Evolutionary conservation across 1,284 basidiomycete genomes (phyloP), one percentile per base, ranked within the genome.

Genomic region (Erythrobasidium hasegawianum): DNA sequence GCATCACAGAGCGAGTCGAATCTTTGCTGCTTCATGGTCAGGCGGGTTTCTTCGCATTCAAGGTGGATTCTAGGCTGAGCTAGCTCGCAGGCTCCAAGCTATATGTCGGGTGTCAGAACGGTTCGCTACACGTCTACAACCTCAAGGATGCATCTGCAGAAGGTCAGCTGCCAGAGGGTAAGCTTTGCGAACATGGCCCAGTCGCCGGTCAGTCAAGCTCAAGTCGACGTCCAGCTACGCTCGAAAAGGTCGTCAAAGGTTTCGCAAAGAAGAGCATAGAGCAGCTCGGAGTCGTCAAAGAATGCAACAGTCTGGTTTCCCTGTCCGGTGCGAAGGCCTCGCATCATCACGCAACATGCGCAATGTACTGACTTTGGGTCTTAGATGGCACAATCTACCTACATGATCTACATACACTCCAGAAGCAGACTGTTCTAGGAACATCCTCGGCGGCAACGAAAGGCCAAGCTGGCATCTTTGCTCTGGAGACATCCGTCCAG

Each of bases 271-370:
- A 83, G 71, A 81, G 87, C 11, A 89, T 97, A 47, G 92, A 97
- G 65, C 90, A 91, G 74, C 79, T 97, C 4, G 89, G 86, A 1
- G 87, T 87, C 58, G 83, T 97, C 70, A 86, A 87, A 70, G 89
- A 90, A 71, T 83, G 89, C 14, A 87, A 89, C 71, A 87, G 88
- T 10, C 80, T 97, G 27, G 86, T 89, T 2, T 82, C 89, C 8
- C 82, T 96, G 1, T 87, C 89, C 18, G 91, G 92, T 90, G 70
- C 66, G 83, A 33, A 33, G 33, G 33, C 33, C 33, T 11, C 4
- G 33, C 33, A 33, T 78, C 58, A 39, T 7, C 33, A n/a, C n/a
- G 7, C 45, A 50, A 10, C 13, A 39, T 27, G 38, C n/a, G 11
- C 11, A 45, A 50, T 49, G 47, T 52, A 45, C 50, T 24, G 43